phyloP scores from a whole-genome alignment of 345 rosid genomes.

The Kernera saxatilis region DNA sequence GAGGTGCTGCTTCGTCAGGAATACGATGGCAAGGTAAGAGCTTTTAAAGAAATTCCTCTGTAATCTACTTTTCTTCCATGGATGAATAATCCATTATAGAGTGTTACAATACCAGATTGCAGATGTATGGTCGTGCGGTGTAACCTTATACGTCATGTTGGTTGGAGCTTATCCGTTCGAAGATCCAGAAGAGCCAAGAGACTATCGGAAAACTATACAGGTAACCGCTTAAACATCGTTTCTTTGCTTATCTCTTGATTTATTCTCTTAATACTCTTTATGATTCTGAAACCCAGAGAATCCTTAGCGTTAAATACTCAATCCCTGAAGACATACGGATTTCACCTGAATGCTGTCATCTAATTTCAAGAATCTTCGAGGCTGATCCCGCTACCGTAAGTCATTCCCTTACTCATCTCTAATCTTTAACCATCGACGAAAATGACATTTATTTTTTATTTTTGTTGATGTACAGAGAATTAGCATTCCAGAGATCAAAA shows the following conservation, averaged over 20 bases:
- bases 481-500: conserved; percentile 71
- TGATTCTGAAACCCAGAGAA: conserved; percentile 45
- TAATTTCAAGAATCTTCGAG: conserved; percentile 80
- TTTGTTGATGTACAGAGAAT: conserved; percentile 59
- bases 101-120: conserved; percentile 56
- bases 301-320: conserved; percentile 77
- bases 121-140: conserved; percentile 99
- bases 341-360: conserved; percentile 72
- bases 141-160: conserved; percentile 88
- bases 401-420: not conserved
- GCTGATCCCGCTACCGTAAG: conserved; percentile 73
- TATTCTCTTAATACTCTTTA: not conserved
- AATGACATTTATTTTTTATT: not conserved
- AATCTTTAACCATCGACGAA: not conserved
- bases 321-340: conserved; percentile 69
- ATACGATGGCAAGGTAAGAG: conserved; percentile 89
- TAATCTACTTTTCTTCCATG: not conserved
- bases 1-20: conserved; percentile 80
- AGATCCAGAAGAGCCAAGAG: conserved; percentile 91
- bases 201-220: conserved; percentile 78
- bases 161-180: conserved; percentile 96
- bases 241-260: not conserved
- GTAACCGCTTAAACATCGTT: conserved; percentile 23
- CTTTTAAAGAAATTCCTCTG: not conserved
- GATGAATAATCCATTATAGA: not conserved